A percentile compares a stretch with the other conserved stretches of the same genome.
Evolutionary conservation across 257 asterid genomes (phyloP).

Genomic region (Capsicum baccatum): DNA sequence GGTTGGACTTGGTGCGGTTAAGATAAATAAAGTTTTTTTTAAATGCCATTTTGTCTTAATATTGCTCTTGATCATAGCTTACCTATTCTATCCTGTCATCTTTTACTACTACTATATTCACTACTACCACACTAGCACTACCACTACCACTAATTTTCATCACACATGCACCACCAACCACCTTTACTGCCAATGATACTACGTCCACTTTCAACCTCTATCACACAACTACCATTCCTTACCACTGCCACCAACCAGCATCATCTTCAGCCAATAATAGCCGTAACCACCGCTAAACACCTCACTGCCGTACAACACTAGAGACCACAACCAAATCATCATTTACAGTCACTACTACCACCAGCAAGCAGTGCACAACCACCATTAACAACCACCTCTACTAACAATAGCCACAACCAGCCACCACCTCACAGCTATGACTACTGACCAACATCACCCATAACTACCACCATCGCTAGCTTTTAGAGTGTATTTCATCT

Average conservation of each 20-base stretch:
- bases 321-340: not conserved
- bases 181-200: not conserved
- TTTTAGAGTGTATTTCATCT: not conserved
- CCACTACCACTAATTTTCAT: not conserved
- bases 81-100: not conserved
- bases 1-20: conserved; percentile 1
- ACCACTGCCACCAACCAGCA: not conserved
- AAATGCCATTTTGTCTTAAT: not conserved
- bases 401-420: not conserved
- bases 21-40: conserved; percentile 14
- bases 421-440: not conserved
- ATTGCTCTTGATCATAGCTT: not conserved
- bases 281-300: not conserved
- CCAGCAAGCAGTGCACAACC: not conserved
- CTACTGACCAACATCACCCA: not conserved
- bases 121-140: not conserved
- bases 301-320: not conserved
- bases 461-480: not conserved
- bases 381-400: not conserved
- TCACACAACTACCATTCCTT: not conserved
- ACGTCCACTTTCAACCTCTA: not conserved
- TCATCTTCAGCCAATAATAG: not conserved
- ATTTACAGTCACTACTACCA: not conserved
- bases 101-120: not conserved
- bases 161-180: conserved; percentile 1